phyloP scores from a whole-genome alignment of 2,329 filamentous ascomycete genomes.

The Aspergillus fischeri region DNA sequence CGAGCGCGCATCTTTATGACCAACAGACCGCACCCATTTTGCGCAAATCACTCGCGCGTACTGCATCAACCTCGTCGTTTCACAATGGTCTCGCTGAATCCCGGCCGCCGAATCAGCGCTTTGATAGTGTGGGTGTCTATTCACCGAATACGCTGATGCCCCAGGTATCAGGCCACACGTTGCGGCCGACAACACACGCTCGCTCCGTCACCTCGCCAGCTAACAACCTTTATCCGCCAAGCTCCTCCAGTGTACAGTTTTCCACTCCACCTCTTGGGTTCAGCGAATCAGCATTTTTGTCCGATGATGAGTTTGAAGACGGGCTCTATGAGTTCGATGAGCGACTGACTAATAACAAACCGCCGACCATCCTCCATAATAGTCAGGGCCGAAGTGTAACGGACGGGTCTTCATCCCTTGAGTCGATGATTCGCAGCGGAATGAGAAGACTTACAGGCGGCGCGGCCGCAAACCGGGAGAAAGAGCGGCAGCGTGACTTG shows the following conservation, averaged over 20 bases:
- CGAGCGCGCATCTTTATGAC: conserved; percentile 80
- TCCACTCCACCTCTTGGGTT: conserved; percentile 45
- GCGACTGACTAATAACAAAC: conserved; percentile 39
- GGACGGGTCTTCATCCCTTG: conserved; percentile 41
- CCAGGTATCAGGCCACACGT: conserved; percentile 30
- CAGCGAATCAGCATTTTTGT: conserved; percentile 59
- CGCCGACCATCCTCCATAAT: conserved; percentile 17
- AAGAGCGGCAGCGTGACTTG: conserved; percentile 43
- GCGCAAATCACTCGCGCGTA: conserved; percentile 71
- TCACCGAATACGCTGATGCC: conserved; percentile 45
- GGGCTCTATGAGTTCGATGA: conserved; percentile 81
- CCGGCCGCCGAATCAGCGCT: conserved; percentile 54
- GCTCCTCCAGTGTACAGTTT: conserved; percentile 48
- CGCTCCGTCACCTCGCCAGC: conserved; percentile 81
- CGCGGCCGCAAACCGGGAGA: conserved; percentile 37
- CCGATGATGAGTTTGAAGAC: conserved; percentile 74
- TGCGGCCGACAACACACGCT: conserved; percentile 67
- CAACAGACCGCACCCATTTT: conserved; percentile 88
- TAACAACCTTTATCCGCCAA: conserved; percentile 45
- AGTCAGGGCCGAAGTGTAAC: conserved; percentile 31
- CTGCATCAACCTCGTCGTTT: conserved; percentile 69
- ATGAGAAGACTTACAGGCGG: conserved; percentile 46
- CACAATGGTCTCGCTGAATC: conserved; percentile 83
- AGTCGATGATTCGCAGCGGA: conserved; percentile 43
- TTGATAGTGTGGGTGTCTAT: conserved; percentile 44